Evolutionary conservation across 192 early-diverging fungal genomes (phyloP).

Genomic region (Coemansia sp.): DNA sequence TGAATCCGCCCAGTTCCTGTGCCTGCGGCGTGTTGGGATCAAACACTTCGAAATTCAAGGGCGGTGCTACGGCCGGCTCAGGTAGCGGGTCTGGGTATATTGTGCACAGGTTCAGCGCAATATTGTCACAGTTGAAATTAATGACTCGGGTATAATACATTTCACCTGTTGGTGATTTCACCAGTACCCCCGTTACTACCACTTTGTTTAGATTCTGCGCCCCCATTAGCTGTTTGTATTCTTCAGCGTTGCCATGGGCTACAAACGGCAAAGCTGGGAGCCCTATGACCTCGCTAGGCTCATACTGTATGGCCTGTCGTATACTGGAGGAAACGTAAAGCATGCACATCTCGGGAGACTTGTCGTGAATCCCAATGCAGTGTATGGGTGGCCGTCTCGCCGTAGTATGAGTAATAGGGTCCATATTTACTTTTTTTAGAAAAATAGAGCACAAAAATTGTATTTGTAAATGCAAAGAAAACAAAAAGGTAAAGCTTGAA

Average conservation of each 20-base stretch:
- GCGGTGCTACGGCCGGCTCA: not conserved
- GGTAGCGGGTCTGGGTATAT: not conserved
- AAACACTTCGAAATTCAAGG: not conserved
- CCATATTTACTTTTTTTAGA: not conserved
- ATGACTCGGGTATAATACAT: conserved; percentile 13
- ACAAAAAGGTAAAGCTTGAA: not conserved
- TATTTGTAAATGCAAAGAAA: not conserved
- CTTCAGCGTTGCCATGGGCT: conserved; percentile 1
- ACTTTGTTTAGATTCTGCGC: conserved; percentile 9
- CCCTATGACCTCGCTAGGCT: conserved; percentile 15
- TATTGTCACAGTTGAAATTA: conserved; percentile 29
- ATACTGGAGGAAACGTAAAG: conserved; percentile 36
- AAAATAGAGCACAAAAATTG: not conserved
- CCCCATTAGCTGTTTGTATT: conserved; percentile 9
- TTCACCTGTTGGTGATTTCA: not conserved
- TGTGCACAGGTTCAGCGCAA: conserved; percentile 21
- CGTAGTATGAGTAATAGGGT: not conserved
- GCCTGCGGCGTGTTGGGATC: not conserved
- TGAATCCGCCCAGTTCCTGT: not conserved
- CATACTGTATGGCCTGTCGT: conserved; percentile 3
- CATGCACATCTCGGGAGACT: conserved; percentile 28
- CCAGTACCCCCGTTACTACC: not conserved
- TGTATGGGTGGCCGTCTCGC: not conserved
- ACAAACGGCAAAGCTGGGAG: conserved; percentile 11
- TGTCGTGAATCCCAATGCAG: conserved; percentile 39